Evolutionary conservation across 257 asterid species (phyloP).

Genomic region (Dorcoceras hygrometricum): DNA sequence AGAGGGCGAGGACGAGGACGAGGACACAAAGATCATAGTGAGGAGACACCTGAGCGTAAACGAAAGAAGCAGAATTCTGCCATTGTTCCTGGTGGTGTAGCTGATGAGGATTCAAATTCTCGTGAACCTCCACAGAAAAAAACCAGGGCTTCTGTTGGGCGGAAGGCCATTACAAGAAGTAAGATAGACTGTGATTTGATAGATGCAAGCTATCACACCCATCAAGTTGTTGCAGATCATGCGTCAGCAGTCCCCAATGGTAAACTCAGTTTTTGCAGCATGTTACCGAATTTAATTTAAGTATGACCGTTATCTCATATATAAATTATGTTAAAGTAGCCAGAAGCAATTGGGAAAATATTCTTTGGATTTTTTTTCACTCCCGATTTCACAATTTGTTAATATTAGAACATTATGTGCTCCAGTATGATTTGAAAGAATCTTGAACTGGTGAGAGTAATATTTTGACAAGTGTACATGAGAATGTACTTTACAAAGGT

Average conservation of each 20-base stretch:
- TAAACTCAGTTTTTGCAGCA: slow-evolving; percentile 23
- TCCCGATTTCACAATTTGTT: slow-evolving; percentile 7
- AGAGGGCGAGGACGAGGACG: slow-evolving; percentile 53
- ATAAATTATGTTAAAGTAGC: slow-evolving; percentile 14
- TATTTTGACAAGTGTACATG: slow-evolving; percentile 4
- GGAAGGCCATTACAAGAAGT: slow-evolving; percentile 43
- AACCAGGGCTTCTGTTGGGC: slow-evolving; percentile 61
- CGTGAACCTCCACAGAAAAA: slow-evolving; percentile 58
- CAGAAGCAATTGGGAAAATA: slow-evolving; percentile 1
- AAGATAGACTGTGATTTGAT: slow-evolving; percentile 42
- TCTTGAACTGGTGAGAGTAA: slow-evolving; percentile 3
- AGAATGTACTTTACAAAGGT: background rate
- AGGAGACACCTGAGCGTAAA: slow-evolving; percentile 60
- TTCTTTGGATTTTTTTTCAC: background rate
- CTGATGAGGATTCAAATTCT: slow-evolving; percentile 42
- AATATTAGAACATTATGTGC: background rate
- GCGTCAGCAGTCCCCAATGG: slow-evolving; percentile 28
- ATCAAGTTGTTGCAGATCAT: slow-evolving; percentile 33
- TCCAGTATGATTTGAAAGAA: background rate
- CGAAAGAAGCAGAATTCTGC: slow-evolving; percentile 66
- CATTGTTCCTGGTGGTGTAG: slow-evolving; percentile 39
- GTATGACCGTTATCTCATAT: background rate
- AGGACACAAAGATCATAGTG: slow-evolving; percentile 56
- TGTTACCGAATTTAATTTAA: slow-evolving; percentile 7
- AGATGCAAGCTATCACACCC: slow-evolving; percentile 35